A percentile compares a stretch with the other conserved stretches of the same genome.
These are phyloP conservation scores for Plasmodium knowlesi DNA, from an alignment of 169 alveolate species.

Conservation along the genomic window DNA sequence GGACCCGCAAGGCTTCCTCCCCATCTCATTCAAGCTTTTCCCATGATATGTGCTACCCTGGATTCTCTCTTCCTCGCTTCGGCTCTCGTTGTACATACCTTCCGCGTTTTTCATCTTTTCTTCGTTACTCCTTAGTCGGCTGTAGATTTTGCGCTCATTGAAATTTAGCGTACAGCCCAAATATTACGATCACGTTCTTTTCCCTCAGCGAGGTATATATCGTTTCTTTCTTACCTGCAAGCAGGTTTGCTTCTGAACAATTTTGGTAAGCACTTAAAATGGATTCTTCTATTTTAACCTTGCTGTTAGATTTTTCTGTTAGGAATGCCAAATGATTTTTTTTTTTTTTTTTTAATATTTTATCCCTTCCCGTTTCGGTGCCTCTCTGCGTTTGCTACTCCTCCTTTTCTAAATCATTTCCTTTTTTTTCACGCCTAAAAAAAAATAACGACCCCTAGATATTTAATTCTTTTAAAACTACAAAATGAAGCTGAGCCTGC, in stretches of 20 bases:
- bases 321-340: background rate
- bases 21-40: background rate
- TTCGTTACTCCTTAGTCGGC: background rate
- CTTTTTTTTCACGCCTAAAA: background rate
- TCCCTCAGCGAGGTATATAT: conserved; percentile 13
- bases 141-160: background rate
- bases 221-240: conserved; percentile 12
- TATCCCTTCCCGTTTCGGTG: background rate
- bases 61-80: conserved; percentile 10
- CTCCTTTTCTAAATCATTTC: background rate
- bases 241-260: background rate
- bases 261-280: background rate
- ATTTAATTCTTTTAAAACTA: background rate
- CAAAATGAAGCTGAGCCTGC: background rate
- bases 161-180: background rate
- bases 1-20: conserved; percentile 1
- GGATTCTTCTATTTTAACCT: conserved; percentile 16
- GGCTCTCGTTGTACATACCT: background rate
- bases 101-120: conserved; percentile 8
- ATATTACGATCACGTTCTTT: background rate
- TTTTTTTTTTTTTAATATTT: background rate
- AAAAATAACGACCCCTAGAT: background rate
- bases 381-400: background rate
- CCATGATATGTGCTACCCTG: background rate
- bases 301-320: conserved; percentile 14